A percentile compares a stretch with the other conserved stretches of the same genome.
phyloP scores from a whole-genome alignment of 345 rosid species.

The Hibiscus trionum region DNA sequence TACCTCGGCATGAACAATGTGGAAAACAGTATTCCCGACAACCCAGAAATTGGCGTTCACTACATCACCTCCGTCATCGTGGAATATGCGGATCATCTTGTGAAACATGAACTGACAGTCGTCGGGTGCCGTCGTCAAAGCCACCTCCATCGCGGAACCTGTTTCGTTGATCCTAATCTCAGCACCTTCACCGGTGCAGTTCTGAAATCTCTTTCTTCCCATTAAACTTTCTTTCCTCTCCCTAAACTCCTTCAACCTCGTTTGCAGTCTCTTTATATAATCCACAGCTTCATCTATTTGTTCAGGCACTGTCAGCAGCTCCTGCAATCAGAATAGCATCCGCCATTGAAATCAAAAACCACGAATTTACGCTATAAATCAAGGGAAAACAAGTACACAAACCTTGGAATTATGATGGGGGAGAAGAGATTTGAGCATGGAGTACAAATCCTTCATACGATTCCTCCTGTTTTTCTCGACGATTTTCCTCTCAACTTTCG shows the following conservation, averaged over 20 bases:
- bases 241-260: neutral
- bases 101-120: neutral
- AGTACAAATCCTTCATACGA: neutral
- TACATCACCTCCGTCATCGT: constrained; percentile 9
- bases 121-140: neutral
- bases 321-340: neutral
- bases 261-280: neutral
- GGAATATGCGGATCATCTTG: neutral
- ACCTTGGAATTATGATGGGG: neutral
- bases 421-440: neutral
- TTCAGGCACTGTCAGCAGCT: neutral
- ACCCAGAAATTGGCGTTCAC: constrained; percentile 27
- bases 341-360: too few relatives aligned
- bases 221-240: neutral
- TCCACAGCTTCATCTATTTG: neutral
- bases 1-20: constrained; percentile 43
- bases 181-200: neutral
- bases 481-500: neutral
- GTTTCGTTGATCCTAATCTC: neutral
- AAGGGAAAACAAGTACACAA: neutral
- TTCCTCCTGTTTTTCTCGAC: neutral
- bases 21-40: constrained; percentile 19
- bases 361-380: too few relatives aligned
- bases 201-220: neutral
- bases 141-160: neutral